Percentiles rank a stretch among this genome's conserved stretches.
Conservation (phyloP, 2,329 filamentous ascomycete genomes). For the Cercospora brassicicola region DNA sequence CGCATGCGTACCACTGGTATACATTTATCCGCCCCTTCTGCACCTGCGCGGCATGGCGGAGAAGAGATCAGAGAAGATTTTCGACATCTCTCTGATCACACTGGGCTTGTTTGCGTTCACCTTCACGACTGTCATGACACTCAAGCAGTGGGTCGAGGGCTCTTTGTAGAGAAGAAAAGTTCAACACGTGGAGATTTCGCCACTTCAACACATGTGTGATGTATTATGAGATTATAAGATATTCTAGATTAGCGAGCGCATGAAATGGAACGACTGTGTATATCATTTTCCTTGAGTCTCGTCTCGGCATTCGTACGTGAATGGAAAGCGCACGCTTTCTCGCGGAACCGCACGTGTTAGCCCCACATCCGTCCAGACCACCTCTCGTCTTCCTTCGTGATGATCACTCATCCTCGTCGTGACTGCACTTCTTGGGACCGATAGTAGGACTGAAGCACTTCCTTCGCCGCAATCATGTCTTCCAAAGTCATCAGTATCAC, state of each 20-base stretch:
- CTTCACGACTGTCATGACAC: constrained; percentile 65
- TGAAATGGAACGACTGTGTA: not conserved
- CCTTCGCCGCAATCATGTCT: constrained; percentile 17
- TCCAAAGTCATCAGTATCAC: constrained; percentile 36
- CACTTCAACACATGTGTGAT: not conserved
- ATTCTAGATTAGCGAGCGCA: not conserved
- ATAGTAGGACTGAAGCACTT: not conserved
- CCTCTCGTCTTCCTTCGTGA: not conserved
- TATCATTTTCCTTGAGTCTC: not conserved
- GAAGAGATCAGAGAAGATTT: constrained; percentile 55
- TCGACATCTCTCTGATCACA: constrained; percentile 63
- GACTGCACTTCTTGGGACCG: not conserved
- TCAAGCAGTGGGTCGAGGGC: constrained; percentile 35
- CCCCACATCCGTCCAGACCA: constrained; percentile 3
- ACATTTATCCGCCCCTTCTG: constrained; percentile 71
- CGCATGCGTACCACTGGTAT: constrained; percentile 73
- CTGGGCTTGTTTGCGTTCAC: constrained; percentile 67
- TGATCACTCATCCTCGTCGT: not conserved
- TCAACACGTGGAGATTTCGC: not conserved
- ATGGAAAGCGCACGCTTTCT: not conserved
- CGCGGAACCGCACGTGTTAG: not conserved
- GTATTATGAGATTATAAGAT: not conserved
- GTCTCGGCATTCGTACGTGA: not conserved
- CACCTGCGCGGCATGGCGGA: constrained; percentile 68
- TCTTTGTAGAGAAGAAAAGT: not conserved